phyloP scores from a whole-genome alignment of 202 grass and related monocot species.

The Setaria italica region DNA sequence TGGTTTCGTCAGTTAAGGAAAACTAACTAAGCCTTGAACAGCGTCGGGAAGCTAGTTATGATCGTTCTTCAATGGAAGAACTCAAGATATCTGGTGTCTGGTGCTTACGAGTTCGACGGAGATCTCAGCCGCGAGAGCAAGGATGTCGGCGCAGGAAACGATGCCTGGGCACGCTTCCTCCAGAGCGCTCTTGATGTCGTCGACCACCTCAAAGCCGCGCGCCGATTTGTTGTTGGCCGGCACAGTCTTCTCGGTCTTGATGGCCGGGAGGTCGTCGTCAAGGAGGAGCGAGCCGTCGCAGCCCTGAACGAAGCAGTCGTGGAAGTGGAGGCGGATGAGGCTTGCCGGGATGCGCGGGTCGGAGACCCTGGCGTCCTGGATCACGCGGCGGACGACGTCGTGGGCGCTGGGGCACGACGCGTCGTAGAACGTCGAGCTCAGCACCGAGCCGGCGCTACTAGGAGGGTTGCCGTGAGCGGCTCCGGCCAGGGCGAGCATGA shows the following conservation, averaged over 20 bases:
- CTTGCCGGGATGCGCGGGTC: constrained; percentile 18
- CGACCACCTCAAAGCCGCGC: constrained; percentile 37
- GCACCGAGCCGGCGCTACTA: background rate
- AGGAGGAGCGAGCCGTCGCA: constrained; percentile 58
- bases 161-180: constrained; percentile 61
- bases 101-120: constrained; percentile 45
- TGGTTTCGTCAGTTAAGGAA: background rate
- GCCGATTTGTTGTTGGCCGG: constrained; percentile 40
- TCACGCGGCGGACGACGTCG: constrained; percentile 17
- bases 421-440: constrained; percentile 22
- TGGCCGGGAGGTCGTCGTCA: constrained; percentile 48
- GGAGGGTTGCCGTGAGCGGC: background rate
- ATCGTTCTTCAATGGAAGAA: too few relatives aligned
- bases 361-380: background rate
- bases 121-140: constrained; percentile 63
- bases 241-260: constrained; percentile 47
- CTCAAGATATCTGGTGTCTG: too few relatives aligned
- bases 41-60: too few relatives aligned
- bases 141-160: constrained; percentile 92
- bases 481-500: background rate
- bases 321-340: constrained; percentile 80
- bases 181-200: constrained; percentile 36
- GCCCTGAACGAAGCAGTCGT: constrained; percentile 71
- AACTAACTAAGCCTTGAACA: too few relatives aligned
- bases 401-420: background rate